Percentiles rank a stretch among this genome's conserved stretches.
Conservation (phyloP, 1,139 yeast genomes). For the Candida albicans region DNA sequence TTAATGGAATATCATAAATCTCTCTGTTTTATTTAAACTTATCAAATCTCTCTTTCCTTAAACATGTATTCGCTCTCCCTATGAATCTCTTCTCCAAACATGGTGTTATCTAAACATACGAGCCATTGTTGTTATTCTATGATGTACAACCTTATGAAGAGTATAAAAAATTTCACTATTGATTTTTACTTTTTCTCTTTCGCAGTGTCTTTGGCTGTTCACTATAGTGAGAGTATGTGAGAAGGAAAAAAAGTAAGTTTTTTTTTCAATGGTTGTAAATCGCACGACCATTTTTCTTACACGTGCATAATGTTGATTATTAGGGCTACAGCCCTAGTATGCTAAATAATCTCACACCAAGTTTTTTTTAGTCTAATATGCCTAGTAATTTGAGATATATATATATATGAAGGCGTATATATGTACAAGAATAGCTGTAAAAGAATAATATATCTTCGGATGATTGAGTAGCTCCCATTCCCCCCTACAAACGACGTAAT, state of each 20-base stretch:
- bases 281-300: conserved; percentile 1
- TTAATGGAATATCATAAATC: neutral
- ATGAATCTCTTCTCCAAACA: neutral
- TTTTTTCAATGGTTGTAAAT: neutral
- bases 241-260: conserved; percentile 1
- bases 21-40: neutral
- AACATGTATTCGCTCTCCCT: neutral
- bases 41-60: neutral
- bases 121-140: conserved; percentile 13
- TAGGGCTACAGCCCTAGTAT: conserved; percentile 11
- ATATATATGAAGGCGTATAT: neutral
- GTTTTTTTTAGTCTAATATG: neutral
- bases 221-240: neutral
- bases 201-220: conserved; percentile 1
- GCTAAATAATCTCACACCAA: neutral
- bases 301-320: conserved; percentile 1
- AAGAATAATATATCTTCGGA: neutral
- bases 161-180: conserved; percentile 12
- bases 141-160: conserved; percentile 8
- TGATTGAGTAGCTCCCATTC: neutral
- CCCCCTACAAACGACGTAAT: conserved; percentile 55
- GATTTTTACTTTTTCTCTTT: conserved; percentile 8
- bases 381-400: neutral
- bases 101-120: conserved; percentile 12
- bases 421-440: conserved; percentile 6